Conservation (phyloP, 768 basidiomycete genomes). For the Clavaria fumosa region DNA sequence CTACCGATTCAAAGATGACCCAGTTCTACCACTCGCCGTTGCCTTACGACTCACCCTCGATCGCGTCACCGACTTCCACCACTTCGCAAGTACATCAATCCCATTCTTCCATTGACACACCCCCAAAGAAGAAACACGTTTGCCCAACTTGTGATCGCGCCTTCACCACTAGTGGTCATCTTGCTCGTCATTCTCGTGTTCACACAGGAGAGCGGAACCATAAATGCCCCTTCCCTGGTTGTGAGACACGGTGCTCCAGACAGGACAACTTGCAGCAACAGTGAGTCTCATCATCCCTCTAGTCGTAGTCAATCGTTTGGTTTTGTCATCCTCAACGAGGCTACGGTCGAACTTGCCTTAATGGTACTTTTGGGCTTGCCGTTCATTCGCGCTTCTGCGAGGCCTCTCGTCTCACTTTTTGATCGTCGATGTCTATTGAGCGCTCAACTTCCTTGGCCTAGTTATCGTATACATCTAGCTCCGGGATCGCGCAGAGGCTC, state of each 20-base stretch:
- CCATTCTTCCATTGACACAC: not conserved
- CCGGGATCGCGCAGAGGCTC: constrained; percentile 63
- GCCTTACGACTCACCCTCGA: constrained; percentile 13
- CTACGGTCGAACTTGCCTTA: too few species aligned
- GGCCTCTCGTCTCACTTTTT: too few species aligned
- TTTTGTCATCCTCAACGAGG: too few species aligned
- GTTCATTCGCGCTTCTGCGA: too few species aligned
- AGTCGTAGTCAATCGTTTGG: not conserved
- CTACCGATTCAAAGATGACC: constrained; percentile 3
- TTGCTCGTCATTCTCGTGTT: constrained; percentile 75
- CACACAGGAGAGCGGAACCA: constrained; percentile 90
- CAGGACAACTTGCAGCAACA: constrained; percentile 74
- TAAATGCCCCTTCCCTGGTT: constrained; percentile 90
- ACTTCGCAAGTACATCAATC: not conserved
- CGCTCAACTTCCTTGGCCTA: constrained; percentile 17
- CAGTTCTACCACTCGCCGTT: constrained; percentile 23
- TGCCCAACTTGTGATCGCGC: constrained; percentile 60
- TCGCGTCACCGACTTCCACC: constrained; percentile 4
- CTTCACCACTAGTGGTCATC: constrained; percentile 82
- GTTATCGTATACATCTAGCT: constrained; percentile 70
- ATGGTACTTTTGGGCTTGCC: too few species aligned
- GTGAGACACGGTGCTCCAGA: constrained; percentile 78
- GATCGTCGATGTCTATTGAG: too few species aligned
- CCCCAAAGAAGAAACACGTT: constrained; percentile 36
- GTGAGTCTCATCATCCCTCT: constrained; percentile 20